These are phyloP conservation scores for Aspergillus tamarii DNA, from an alignment of 2,329 filamentous ascomycete genomes.

Conservation along the genomic window DNA sequence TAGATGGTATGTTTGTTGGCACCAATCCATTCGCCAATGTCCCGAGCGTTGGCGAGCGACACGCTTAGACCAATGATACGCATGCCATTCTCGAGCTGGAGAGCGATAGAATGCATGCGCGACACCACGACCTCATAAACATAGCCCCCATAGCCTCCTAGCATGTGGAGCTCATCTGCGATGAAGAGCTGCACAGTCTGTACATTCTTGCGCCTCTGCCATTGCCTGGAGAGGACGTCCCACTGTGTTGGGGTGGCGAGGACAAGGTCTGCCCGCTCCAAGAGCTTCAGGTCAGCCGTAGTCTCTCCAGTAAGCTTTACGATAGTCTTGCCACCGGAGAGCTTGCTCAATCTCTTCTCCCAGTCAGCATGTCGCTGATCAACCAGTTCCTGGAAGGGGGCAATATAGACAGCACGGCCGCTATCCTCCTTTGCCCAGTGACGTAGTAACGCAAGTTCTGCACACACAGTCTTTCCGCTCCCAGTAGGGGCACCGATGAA, in stretches of 20 bases:
- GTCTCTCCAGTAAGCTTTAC: conserved; percentile 94
- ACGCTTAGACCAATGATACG: conserved; percentile 89
- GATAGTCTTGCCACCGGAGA: conserved; percentile 84
- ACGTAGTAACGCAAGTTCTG: conserved; percentile 86
- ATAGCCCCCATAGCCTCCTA: conserved; percentile 83
- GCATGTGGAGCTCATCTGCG: conserved; percentile 90
- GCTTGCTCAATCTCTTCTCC: conserved; percentile 71
- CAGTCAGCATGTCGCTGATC: conserved; percentile 82
- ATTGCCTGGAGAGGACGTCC: conserved; percentile 94
- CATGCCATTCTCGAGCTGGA: conserved; percentile 81
- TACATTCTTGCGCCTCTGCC: conserved; percentile 95
- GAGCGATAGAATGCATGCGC: conserved; percentile 93
- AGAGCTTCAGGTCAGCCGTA: conserved; percentile 82
- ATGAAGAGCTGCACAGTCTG: conserved; percentile 89
- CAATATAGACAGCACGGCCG: conserved; percentile 88
- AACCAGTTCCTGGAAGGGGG: conserved; percentile 91
- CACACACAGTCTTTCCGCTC: conserved; percentile 95
- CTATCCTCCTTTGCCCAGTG: conserved; percentile 77
- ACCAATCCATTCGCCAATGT: conserved; percentile 97
- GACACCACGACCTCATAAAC: conserved; percentile 97
- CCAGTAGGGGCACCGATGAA: conserved; percentile 91
- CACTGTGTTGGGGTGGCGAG: conserved; percentile 92
- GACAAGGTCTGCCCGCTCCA: conserved; percentile 85
- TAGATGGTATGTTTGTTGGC: conserved; percentile 98
- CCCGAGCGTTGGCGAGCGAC: conserved; percentile 87